A percentile compares a stretch with the other conserved stretches of the same genome.
Conservation (phyloP, 768 basidiomycete genomes). For the Saitozyma podzolica region DNA sequence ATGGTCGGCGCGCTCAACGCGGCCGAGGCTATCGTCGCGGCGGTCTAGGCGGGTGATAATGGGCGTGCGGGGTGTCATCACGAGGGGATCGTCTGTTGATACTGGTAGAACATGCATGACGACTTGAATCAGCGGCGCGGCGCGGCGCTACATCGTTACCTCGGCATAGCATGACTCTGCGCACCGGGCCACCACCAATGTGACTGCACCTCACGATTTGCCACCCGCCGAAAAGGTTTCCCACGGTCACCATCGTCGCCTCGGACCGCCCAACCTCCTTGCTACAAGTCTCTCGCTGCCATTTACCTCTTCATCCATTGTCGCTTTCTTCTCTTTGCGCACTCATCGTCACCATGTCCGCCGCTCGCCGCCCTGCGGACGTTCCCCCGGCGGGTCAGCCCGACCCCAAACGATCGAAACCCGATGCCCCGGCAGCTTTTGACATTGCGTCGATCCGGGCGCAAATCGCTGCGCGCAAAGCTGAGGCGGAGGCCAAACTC, state of each 20-base stretch:
- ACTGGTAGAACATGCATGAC: too few relatives aligned
- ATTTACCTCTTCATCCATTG: not conserved
- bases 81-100: too few relatives aligned
- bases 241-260: too few relatives aligned
- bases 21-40: slow-evolving; percentile 66
- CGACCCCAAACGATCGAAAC: slow-evolving; percentile 35
- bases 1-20: slow-evolving; percentile 95
- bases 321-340: not conserved
- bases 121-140: too few relatives aligned
- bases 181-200: too few relatives aligned
- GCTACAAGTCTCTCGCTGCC: not conserved
- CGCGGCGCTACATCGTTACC: too few relatives aligned
- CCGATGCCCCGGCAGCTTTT: slow-evolving; percentile 14
- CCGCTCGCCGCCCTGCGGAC: slow-evolving; percentile 37
- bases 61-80: too few relatives aligned
- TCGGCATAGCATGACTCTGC: too few relatives aligned
- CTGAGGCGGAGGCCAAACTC: slow-evolving; percentile 33
- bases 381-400: slow-evolving; percentile 25
- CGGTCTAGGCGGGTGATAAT: slow-evolving; percentile 27
- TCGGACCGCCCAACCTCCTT: too few relatives aligned
- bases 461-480: slow-evolving; percentile 47
- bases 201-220: too few relatives aligned
- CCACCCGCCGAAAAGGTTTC: too few relatives aligned
- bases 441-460: slow-evolving; percentile 51
- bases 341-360: slow-evolving; percentile 24